Evolutionary conservation across 1,139 yeast genomes (phyloP).

Genomic region (Magnusiomyces magnusii): DNA sequence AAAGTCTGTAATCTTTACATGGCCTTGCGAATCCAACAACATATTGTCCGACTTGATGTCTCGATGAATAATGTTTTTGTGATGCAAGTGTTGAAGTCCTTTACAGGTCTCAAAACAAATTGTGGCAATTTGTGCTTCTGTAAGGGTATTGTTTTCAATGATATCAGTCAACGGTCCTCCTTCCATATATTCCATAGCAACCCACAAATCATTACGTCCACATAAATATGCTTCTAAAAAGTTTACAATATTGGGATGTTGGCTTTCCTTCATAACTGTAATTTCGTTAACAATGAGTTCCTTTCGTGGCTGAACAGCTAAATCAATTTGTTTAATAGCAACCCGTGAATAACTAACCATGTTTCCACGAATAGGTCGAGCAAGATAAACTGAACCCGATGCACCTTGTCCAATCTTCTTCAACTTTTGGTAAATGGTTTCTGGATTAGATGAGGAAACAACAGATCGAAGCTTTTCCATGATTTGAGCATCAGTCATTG

Average conservation of each 20-base stretch:
- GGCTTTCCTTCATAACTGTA: conserved; percentile 86
- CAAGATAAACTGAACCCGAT: conserved; percentile 89
- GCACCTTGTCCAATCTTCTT: conserved; percentile 99
- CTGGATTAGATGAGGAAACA: conserved; percentile 76
- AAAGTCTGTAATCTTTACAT: conserved; percentile 93
- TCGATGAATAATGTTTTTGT: conserved; percentile 87
- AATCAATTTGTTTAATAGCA: conserved; percentile 95
- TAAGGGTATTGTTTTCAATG: conserved; percentile 59
- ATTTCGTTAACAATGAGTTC: conserved; percentile 92
- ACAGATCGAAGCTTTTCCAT: conserved; percentile 79
- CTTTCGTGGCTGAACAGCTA: conserved; percentile 90
- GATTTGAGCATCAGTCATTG: conserved; percentile 78
- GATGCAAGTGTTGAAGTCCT: conserved; percentile 87
- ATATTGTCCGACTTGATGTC: conserved; percentile 96
- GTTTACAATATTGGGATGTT: conserved; percentile 86
- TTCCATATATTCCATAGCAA: conserved; percentile 94
- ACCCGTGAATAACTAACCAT: conserved; percentile 29
- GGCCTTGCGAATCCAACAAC: conserved; percentile 73
- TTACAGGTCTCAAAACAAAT: conserved; percentile 87
- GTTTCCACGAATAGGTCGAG: conserved; percentile 48
- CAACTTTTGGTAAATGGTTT: conserved; percentile 74
- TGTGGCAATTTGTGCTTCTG: conserved; percentile 87
- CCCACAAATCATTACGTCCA: conserved; percentile 60
- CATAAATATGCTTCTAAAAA: conserved; percentile 77
- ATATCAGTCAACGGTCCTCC: conserved; percentile 87